Evolutionary conservation across 108 stramenopile species (phyloP).

Genomic region (Nannochloropsis oceanica): DNA sequence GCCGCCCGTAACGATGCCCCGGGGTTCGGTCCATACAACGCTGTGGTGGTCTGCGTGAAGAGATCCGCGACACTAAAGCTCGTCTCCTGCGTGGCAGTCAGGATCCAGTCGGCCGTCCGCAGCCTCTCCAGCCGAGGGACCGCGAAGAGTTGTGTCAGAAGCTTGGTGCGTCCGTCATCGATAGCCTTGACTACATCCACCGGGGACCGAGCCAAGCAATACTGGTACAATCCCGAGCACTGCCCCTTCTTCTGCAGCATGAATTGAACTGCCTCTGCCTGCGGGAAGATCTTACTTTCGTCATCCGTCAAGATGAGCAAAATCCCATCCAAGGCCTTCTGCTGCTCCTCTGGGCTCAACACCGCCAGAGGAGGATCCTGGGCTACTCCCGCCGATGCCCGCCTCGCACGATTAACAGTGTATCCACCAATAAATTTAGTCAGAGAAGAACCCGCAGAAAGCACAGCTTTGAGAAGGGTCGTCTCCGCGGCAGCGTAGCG

Average conservation of each 20-base stretch:
- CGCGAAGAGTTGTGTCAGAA: slow-evolving; percentile 8
- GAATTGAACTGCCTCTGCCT: not conserved
- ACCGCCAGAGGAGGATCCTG: not conserved
- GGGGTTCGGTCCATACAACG: slow-evolving; percentile 4
- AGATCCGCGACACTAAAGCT: slow-evolving; percentile 6
- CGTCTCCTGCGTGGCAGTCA: not conserved
- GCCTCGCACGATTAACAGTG: slow-evolving; percentile 1
- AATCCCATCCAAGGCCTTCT: slow-evolving; percentile 3
- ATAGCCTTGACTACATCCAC: slow-evolving; percentile 5
- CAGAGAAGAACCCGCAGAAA: not conserved
- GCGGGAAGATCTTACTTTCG: not conserved
- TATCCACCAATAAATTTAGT: slow-evolving; percentile 14
- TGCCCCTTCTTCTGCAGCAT: not conserved
- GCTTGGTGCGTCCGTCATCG: not conserved
- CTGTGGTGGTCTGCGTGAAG: not conserved
- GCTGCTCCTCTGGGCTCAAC: not conserved
- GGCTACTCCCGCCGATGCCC: not conserved
- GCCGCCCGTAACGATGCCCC: slow-evolving; percentile 4
- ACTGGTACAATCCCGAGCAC: slow-evolving; percentile 10
- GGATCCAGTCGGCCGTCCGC: slow-evolving; percentile 5
- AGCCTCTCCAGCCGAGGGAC: slow-evolving; percentile 1
- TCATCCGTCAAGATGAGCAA: not conserved
- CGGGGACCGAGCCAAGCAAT: slow-evolving; percentile 4
- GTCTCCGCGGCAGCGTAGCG: not conserved
- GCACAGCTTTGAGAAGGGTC: slow-evolving; percentile 7